Conservation (phyloP, 2,329 filamentous ascomycete genomes). For the Talaromyces sp. region DNA sequence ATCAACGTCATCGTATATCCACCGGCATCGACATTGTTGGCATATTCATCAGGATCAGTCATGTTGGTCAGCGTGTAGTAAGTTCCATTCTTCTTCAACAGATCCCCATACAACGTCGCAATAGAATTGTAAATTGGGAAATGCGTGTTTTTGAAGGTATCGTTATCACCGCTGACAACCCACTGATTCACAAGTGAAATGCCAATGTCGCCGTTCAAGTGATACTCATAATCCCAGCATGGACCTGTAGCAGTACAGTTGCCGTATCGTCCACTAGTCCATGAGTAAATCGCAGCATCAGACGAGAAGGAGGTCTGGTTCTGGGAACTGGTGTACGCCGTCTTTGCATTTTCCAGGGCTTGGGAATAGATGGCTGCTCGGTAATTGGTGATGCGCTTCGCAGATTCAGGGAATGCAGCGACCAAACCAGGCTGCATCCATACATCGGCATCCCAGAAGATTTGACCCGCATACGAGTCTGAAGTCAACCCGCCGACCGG, state of each 20-base stretch:
- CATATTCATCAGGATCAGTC: conserved; percentile 72
- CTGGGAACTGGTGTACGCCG: conserved; percentile 57
- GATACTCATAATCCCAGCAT: conserved; percentile 72
- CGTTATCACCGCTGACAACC: conserved; percentile 58
- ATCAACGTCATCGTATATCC: conserved; percentile 67
- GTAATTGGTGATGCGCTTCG: conserved; percentile 64
- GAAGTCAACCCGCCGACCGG: conserved; percentile 67
- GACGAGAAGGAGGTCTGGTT: conserved; percentile 58
- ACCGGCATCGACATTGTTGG: conserved; percentile 65
- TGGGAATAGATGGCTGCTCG: conserved; percentile 59
- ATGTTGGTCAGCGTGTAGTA: conserved; percentile 59
- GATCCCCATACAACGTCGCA: conserved; percentile 60
- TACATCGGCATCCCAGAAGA: conserved; percentile 67
- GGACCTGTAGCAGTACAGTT: conserved; percentile 65
- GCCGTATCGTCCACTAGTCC: conserved; percentile 66
- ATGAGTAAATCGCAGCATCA: conserved; percentile 63
- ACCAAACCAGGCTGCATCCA: conserved; percentile 69
- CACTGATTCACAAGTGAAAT: conserved; percentile 62
- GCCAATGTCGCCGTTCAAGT: conserved; percentile 68
- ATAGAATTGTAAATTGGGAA: conserved; percentile 65
- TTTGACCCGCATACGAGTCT: conserved; percentile 64
- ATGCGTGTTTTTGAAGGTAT: conserved; percentile 55
- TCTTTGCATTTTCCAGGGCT: conserved; percentile 60
- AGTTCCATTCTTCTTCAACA: conserved; percentile 60
- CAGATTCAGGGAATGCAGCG: conserved; percentile 61